These are phyloP conservation scores for Huntiella omanensis DNA, from an alignment of 2,329 filamentous ascomycete genomes.

Conservation along the genomic window DNA sequence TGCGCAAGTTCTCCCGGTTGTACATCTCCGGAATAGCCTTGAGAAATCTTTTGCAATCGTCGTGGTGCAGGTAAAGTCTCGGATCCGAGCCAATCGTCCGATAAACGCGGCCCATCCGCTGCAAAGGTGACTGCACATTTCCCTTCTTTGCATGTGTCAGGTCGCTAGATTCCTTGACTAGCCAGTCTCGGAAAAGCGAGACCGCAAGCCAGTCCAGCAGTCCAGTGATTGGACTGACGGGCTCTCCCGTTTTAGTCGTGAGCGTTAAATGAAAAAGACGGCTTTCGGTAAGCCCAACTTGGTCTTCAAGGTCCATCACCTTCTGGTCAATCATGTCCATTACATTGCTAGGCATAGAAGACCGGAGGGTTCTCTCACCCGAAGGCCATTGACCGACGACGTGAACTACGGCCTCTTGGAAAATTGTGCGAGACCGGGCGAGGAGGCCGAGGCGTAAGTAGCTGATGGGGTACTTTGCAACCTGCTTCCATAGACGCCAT, in stretches of 20 bases:
- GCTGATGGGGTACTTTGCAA: constrained; percentile 84
- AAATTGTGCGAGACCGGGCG: constrained; percentile 65
- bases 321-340: constrained; percentile 89
- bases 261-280: constrained; percentile 67
- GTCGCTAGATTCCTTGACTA: constrained; percentile 58
- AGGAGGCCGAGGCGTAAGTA: constrained; percentile 83
- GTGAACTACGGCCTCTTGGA: constrained; percentile 75
- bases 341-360: constrained; percentile 53
- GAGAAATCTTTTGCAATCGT: constrained; percentile 79
- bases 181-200: constrained; percentile 77
- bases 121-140: constrained; percentile 28
- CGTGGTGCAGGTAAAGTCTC: constrained; percentile 52
- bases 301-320: constrained; percentile 75
- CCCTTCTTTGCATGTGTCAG: constrained; percentile 12
- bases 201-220: constrained; percentile 85
- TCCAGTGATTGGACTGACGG: constrained; percentile 58
- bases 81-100: constrained; percentile 50
- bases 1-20: constrained; percentile 63
- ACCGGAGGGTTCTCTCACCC: constrained; percentile 57
- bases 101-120: constrained; percentile 48
- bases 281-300: constrained; percentile 60
- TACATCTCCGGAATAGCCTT: constrained; percentile 70
- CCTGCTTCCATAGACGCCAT: constrained; percentile 81
- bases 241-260: constrained; percentile 61
- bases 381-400: constrained; percentile 88